Conservation (phyloP, 108 stramenopile species). For the Stephanodiscus minutulus region DNA sequence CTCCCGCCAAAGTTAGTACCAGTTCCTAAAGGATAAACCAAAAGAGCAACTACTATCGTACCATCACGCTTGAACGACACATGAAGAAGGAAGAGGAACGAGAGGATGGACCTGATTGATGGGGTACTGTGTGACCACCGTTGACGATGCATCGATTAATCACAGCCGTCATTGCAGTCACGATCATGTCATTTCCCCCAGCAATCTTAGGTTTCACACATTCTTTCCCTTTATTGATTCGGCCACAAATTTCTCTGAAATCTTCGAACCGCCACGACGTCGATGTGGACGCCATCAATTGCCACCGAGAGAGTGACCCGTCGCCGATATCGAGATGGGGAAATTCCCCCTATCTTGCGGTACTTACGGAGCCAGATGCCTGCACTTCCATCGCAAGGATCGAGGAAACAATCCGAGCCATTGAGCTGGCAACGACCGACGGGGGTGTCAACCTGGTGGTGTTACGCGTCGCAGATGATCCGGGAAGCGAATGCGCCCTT, state of each 20-base stretch:
- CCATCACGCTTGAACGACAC: too few relatives aligned
- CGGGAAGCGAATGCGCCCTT: background rate
- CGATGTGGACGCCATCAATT: constrained; percentile 6
- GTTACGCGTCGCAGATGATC: constrained; percentile 52
- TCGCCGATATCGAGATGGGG: constrained; percentile 18
- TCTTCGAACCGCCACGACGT: background rate
- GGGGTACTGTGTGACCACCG: too few relatives aligned
- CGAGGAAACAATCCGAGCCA: constrained; percentile 54
- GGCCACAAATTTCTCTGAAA: background rate
- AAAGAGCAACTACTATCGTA: too few relatives aligned
- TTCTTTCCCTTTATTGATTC: background rate
- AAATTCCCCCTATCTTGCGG: constrained; percentile 59
- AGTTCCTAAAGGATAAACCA: too few relatives aligned
- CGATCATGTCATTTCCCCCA: background rate
- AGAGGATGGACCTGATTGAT: too few relatives aligned
- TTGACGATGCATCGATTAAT: background rate
- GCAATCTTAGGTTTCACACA: background rate
- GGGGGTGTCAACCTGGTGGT: constrained; percentile 55
- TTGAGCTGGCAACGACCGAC: constrained; percentile 51
- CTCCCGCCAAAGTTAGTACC: too few relatives aligned
- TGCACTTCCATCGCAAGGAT: constrained; percentile 52
- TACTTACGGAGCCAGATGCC: constrained; percentile 80
- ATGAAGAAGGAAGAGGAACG: too few relatives aligned
- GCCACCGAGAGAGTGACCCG: background rate
- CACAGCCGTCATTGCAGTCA: background rate